A percentile compares a stretch with the other conserved stretches of the same genome.
These are phyloP conservation scores for Pisolithus tinctorius DNA, from an alignment of 768 basidiomycete species.

Conservation along the genomic window DNA sequence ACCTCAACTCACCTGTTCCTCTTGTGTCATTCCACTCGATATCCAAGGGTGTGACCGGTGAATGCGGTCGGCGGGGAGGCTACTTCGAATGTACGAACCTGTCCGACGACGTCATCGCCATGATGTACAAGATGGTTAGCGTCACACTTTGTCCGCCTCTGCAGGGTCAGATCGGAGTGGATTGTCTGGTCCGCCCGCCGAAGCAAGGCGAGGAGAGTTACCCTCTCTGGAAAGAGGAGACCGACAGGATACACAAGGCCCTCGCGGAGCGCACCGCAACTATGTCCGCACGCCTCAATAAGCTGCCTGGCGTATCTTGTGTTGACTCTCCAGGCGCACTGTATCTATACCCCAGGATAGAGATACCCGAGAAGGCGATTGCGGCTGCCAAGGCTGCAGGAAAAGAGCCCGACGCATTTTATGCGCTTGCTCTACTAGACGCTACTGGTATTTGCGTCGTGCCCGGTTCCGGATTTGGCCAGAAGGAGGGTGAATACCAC, in stretches of 20 bases:
- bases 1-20: slow-evolving; percentile 62
- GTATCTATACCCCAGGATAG: slow-evolving; percentile 86
- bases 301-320: slow-evolving; percentile 83
- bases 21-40: slow-evolving; percentile 97
- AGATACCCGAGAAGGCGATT: slow-evolving; percentile 64
- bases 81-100: slow-evolving; percentile 94
- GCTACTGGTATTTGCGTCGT: slow-evolving; percentile 91
- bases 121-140: slow-evolving; percentile 95
- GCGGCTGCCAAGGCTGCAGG: slow-evolving; percentile 64
- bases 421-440: slow-evolving; percentile 78
- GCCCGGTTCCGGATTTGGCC: slow-evolving; percentile 92
- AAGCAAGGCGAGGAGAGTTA: slow-evolving; percentile 70
- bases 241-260: slow-evolving; percentile 67
- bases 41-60: slow-evolving; percentile 92
- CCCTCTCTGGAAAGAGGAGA: slow-evolving; percentile 77
- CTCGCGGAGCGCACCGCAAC: slow-evolving; percentile 61
- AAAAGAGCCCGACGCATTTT: slow-evolving; percentile 85
- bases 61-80: slow-evolving; percentile 95
- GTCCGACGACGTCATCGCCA: slow-evolving; percentile 64
- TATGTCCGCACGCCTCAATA: slow-evolving; percentile 78
- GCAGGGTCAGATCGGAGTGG: slow-evolving; percentile 89
- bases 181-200: slow-evolving; percentile 90
- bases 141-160: slow-evolving; percentile 88
- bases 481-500: slow-evolving; percentile 85
- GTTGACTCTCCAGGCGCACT: slow-evolving; percentile 87